Evolutionary conservation across 202 grass and related monocot genomes (phyloP).

Genomic region (Cymbopogon flexuosus): DNA sequence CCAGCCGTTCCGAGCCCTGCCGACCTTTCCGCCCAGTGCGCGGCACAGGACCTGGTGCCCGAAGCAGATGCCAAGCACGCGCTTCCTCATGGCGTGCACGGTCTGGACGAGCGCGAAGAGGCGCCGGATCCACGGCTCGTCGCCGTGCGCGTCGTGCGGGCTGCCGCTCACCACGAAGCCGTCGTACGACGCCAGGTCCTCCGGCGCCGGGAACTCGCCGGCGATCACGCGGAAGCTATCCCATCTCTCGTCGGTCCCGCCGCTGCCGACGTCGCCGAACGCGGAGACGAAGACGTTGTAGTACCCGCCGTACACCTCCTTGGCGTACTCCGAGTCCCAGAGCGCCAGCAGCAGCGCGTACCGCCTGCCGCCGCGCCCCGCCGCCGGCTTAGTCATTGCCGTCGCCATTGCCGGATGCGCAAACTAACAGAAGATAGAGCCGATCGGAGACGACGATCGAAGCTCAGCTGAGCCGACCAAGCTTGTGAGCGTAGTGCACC

Average conservation of each 20-base stretch:
- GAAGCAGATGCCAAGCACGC: constrained; percentile 56
- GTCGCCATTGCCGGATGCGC: neutral
- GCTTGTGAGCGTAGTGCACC: neutral
- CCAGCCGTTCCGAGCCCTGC: constrained; percentile 26
- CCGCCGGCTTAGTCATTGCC: neutral
- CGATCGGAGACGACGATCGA: too few species aligned
- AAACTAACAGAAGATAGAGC: neutral
- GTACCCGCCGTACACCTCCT: constrained; percentile 45
- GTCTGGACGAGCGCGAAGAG: constrained; percentile 42
- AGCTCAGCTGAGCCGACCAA: neutral
- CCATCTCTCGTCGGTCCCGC: constrained; percentile 17
- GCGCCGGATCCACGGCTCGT: constrained; percentile 45
- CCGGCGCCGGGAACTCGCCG: constrained; percentile 49
- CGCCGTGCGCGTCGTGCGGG: constrained; percentile 55
- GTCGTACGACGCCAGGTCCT: constrained; percentile 42
- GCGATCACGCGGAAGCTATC: constrained; percentile 42
- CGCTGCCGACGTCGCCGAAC: neutral
- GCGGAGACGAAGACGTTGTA: constrained; percentile 34
- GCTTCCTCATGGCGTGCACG: constrained; percentile 43
- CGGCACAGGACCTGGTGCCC: constrained; percentile 55
- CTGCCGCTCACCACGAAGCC: constrained; percentile 59
- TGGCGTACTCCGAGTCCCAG: constrained; percentile 54
- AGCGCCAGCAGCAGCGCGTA: constrained; percentile 52
- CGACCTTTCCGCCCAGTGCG: constrained; percentile 26
- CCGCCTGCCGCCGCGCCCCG: neutral